Percentiles rank a stretch among this genome's conserved stretches.
These are phyloP conservation scores for Metarhizium rileyi DNA, from an alignment of 2,329 filamentous ascomycete genomes.

Conservation along the genomic window DNA sequence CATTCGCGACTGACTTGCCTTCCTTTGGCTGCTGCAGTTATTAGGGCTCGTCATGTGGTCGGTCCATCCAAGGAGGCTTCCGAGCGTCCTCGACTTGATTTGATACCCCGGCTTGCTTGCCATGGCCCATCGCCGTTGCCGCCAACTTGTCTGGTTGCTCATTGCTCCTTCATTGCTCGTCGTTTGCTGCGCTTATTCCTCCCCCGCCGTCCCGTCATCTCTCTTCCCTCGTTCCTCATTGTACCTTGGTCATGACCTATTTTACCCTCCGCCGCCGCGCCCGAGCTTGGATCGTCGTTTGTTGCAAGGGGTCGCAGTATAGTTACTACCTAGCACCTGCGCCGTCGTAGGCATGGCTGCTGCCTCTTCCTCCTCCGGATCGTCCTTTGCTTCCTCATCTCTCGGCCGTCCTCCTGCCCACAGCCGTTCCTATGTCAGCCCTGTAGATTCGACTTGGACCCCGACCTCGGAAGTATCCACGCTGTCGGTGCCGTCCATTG, in stretches of 20 bases:
- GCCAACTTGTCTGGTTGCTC: too few relatives aligned
- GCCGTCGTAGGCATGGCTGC: conserved; percentile 23
- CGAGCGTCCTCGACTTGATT: background rate
- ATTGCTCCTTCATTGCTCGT: background rate
- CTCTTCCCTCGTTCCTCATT: background rate
- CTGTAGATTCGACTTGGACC: conserved; percentile 35
- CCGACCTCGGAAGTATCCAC: conserved; percentile 34
- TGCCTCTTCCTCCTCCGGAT: conserved; percentile 35
- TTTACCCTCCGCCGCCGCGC: background rate
- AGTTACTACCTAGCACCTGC: background rate
- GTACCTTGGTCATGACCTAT: background rate
- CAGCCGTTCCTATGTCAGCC: conserved; percentile 31
- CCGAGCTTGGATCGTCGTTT: background rate
- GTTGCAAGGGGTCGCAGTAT: background rate
- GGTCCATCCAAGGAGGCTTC: conserved; percentile 1
- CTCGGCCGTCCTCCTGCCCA: conserved; percentile 31
- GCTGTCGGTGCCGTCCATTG: conserved; percentile 32
- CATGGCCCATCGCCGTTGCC: too few relatives aligned
- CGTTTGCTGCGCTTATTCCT: background rate
- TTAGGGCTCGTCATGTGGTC: background rate
- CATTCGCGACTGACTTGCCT: background rate
- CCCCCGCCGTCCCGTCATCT: background rate
- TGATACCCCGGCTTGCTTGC: background rate
- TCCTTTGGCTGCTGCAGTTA: background rate
- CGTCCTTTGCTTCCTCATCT: conserved; percentile 38